A percentile compares a stretch with the other conserved stretches of the same genome.
These are phyloP conservation scores for Ophiostoma sp. DNA, from an alignment of 2,329 filamentous ascomycete genomes.

Conservation along the genomic window DNA sequence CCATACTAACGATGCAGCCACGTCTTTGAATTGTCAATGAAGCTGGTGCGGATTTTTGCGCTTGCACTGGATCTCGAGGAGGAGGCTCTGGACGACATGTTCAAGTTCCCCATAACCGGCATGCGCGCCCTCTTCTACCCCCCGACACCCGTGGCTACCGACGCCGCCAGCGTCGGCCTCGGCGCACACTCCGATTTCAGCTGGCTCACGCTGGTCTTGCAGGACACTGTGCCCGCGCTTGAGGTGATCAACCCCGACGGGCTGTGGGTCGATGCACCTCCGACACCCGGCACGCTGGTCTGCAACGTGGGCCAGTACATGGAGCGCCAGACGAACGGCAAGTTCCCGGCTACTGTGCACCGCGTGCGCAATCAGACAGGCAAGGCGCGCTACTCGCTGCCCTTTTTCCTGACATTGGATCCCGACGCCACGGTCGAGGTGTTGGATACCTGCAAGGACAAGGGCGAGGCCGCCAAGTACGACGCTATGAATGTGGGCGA, in stretches of 20 bases:
- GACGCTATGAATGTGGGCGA: constrained; percentile 6
- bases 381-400: constrained; percentile 47
- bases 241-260: constrained; percentile 38
- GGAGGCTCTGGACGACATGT: constrained; percentile 37
- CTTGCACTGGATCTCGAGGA: constrained; percentile 27
- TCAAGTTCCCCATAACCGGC: constrained; percentile 34
- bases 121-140: constrained; percentile 30
- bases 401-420: constrained; percentile 50
- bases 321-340: constrained; percentile 46
- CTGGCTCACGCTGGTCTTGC: constrained; percentile 46
- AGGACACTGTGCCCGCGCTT: constrained; percentile 38
- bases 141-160: constrained; percentile 23
- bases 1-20: constrained; percentile 14
- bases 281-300: constrained; percentile 33
- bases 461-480: background rate
- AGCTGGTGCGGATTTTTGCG: constrained; percentile 27
- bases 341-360: constrained; percentile 45
- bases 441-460: background rate
- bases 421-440: constrained; percentile 33
- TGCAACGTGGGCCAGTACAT: constrained; percentile 50
- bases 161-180: constrained; percentile 34
- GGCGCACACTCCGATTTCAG: constrained; percentile 46
- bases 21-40: constrained; percentile 22
- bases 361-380: constrained; percentile 42
- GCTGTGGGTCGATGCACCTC: constrained; percentile 33